phyloP scores from a whole-genome alignment of 139 green algal genomes.

The Closterium sp. region DNA sequence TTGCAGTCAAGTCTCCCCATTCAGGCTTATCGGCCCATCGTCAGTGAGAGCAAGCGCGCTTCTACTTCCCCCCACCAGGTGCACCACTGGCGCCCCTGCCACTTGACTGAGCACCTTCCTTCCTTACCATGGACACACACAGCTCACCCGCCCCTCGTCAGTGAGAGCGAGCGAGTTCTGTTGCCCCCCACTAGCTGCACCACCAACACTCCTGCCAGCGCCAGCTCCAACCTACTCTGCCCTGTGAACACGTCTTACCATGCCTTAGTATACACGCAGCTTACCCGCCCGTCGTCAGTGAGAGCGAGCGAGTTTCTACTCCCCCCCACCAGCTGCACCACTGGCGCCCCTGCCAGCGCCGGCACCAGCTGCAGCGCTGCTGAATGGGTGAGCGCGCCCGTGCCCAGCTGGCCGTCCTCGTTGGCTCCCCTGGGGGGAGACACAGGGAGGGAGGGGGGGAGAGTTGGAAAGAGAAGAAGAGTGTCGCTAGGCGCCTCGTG shows the following conservation, averaged over 20 bases:
- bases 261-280: too few relatives aligned
- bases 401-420: slow-evolving; percentile 44
- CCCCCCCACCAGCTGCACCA: slow-evolving; percentile 11
- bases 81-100: too few relatives aligned
- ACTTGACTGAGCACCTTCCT: too few relatives aligned
- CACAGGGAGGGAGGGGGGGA: neutral
- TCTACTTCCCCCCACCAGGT: too few relatives aligned
- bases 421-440: slow-evolving; percentile 29
- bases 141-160: neutral
- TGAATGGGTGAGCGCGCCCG: slow-evolving; percentile 10
- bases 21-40: neutral
- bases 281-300: slow-evolving; percentile 25
- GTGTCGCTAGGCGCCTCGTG: neutral
- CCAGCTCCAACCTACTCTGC: too few relatives aligned
- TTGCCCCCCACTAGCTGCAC: too few relatives aligned
- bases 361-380: neutral
- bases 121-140: too few relatives aligned
- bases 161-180: too few relatives aligned
- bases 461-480: neutral
- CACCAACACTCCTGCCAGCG: too few relatives aligned
- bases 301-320: slow-evolving; percentile 46
- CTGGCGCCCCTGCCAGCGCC: slow-evolving; percentile 10
- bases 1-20: neutral
- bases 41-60: neutral
- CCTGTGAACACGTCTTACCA: too few relatives aligned